Base-by-base conservation (phyloP, 768 basidiomycete species). In the Candolleomyces efflorescens region DNA sequence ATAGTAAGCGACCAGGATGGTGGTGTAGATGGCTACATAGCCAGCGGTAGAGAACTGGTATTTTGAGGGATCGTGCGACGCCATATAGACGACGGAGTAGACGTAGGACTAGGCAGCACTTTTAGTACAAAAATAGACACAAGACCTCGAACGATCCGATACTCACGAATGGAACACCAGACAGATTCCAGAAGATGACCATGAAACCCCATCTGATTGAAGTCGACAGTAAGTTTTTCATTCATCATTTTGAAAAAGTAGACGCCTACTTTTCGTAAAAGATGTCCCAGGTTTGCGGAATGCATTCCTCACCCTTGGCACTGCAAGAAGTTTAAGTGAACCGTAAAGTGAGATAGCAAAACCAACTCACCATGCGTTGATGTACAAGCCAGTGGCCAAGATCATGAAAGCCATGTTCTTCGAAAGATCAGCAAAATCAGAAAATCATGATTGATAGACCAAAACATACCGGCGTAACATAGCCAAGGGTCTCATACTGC, bases 251-350 rank as follows among this genome's bases (percentile, higher is more conserved):
- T 49, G 23, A 38, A 51, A 44, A 38, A 22, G 56, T 1, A n/a
- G n/a, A 37, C 12, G 78, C 60, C 74, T 39, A 89, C 82, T 99
- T 99, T 69, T 99, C 96, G 65, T 96, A 92, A 78, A 87, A 97
- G 93, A 99, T 99, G 66, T 98, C 97, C 96, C 97, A 98, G 2
- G 94, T 95, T 71, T 96, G 92, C 5, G 93, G 92, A 60, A 95
- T 94, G 65, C 91, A 94, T 67, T 96, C 94, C 66, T 96, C 94
- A 43, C 90, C 94, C 71, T 97, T 97, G 59, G 83, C 90, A 67
- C 90, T 91, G 56, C n/a, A 41, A 36, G 56, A 13, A 55, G 55
- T 64, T 26, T 26, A 18, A 13, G 20, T 20, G 23, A n/a, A 60
- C 5, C 5, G 13, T 9, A 2, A 18, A 47, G 41, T 5, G 24